Percentiles rank a stretch among this genome's conserved stretches.
phyloP scores from a whole-genome alignment of 2,329 filamentous ascomycete species.

The Teratosphaeria epicoccoides region DNA sequence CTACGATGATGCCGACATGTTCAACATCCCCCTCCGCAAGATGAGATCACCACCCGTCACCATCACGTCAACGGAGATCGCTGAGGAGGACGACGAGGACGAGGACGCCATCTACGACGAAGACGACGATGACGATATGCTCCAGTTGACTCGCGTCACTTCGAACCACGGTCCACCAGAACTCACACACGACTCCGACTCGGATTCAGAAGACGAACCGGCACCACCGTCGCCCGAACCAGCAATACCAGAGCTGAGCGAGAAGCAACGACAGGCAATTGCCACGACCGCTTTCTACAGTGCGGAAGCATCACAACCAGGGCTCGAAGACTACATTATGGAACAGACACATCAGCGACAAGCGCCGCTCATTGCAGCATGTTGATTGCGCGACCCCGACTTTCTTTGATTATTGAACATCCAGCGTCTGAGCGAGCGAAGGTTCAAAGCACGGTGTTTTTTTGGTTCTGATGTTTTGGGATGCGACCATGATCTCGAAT shows the following conservation, averaged over 20 bases:
- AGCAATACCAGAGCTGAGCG: constrained; percentile 34
- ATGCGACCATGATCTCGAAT: constrained; percentile 7
- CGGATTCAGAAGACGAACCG: constrained; percentile 31
- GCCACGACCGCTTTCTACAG: constrained; percentile 38
- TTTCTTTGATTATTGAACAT: constrained; percentile 6
- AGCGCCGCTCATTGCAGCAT: constrained; percentile 31
- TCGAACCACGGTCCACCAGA: constrained; percentile 37
- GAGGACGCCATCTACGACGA: constrained; percentile 31
- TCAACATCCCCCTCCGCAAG: constrained; percentile 27
- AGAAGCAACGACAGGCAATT: constrained; percentile 36
- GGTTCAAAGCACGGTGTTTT: neutral
- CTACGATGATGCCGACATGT: constrained; percentile 40
- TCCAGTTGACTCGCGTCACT: constrained; percentile 34
- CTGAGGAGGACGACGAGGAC: constrained; percentile 24
- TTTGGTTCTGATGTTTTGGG: constrained; percentile 8
- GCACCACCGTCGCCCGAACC: constrained; percentile 38
- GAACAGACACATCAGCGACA: constrained; percentile 26
- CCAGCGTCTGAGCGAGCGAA: constrained; percentile 19
- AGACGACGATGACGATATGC: constrained; percentile 34
- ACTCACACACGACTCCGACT: constrained; percentile 38
- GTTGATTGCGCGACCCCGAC: constrained; percentile 26
- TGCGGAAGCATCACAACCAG: constrained; percentile 14
- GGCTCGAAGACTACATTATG: constrained; percentile 24
- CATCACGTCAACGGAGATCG: constrained; percentile 34
- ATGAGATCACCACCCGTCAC: constrained; percentile 31